phyloP scores from a whole-genome alignment of 805 yeast genomes.

The Ogataea thermomethanolica region DNA sequence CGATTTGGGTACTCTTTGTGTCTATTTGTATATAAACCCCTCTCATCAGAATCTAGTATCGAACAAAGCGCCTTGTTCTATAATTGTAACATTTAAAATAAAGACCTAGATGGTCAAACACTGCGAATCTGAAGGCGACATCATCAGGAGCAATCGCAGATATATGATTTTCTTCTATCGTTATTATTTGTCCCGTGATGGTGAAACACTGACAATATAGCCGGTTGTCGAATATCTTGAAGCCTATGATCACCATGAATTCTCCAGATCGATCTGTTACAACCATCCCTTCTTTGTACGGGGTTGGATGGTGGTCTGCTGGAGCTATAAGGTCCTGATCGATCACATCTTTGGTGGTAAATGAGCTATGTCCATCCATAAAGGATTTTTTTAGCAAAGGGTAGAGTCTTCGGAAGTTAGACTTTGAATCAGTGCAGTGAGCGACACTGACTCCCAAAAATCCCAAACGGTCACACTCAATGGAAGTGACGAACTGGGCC shows the following conservation, averaged over 20 bases:
- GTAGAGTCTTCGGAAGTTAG: not conserved
- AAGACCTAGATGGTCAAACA: conserved; percentile 16
- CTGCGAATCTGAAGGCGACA: conserved; percentile 7
- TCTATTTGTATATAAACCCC: not conserved
- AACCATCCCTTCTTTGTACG: not conserved
- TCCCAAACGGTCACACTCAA: not conserved
- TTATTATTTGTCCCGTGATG: not conserved
- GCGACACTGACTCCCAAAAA: not conserved
- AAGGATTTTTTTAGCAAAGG: not conserved
- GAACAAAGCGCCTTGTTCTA: conserved; percentile 4
- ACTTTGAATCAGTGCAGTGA: not conserved
- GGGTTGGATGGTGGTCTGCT: no score
- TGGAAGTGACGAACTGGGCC: not conserved
- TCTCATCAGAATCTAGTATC: not conserved
- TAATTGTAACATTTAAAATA: conserved; percentile 13
- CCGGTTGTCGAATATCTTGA: conserved; percentile 1
- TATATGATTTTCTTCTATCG: not conserved
- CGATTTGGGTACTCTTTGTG: not conserved
- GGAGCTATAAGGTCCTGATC: no score
- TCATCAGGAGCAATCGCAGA: not conserved
- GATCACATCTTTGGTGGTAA: not conserved
- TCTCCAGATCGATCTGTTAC: not conserved
- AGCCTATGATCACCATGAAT: conserved; percentile 2
- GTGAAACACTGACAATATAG: not conserved
- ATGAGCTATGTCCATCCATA: not conserved